Evolutionary conservation across 179 eudicot genomes (phyloP), one percentile per base, ranked within the genome.

Genomic region (Actinidia polygama): DNA sequence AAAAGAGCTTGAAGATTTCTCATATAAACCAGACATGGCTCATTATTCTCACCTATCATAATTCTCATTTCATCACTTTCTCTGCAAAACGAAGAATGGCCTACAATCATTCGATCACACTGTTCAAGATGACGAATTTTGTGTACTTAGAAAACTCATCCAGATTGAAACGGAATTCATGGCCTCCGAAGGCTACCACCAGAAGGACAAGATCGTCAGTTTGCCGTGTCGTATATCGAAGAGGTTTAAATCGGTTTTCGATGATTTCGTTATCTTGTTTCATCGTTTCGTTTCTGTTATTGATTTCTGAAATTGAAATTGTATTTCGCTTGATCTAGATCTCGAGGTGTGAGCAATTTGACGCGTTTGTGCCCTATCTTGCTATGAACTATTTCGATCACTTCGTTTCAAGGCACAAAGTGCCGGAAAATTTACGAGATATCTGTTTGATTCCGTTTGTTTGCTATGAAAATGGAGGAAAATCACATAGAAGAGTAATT

Each of bases 381-480:
- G 73, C 73, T 40, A 2, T 69, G 51, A 69, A 69, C 10, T 69
- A 69, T 23, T 69, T 69, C 23, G 73, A 69, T 16, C 73, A 51
- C 51, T 69, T 69, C 73, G 1, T 69, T 4, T 69, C 73, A 44
- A 69, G 50, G 51, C n/a, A 18, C 10, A 14, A 16, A 7, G 0
- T 69, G 9, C 73, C 73, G 51, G 73, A 36, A 69, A 66, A 66
- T 24, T 24, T 6, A 6, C n/a, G n/a, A n/a, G n/a, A 50, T 2
- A 7, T 50, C 8, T 50, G 6, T 50, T 50, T 50, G 8, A 50
- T 50, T 50, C 54, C 54, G 54, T 50, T 50, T 50, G 54, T 50
- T 7, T 50, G 54, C 54, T 50, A 50, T n/a, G 10, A 6, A 6
- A 10, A 10, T 50, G 54, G 54, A 50, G 54, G 54, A 50, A 50